Evolutionary conservation across 2,329 filamentous ascomycete species (phyloP), one percentile per base, ranked within the genome.

Genomic region (Monosporascus cannonballus): DNA sequence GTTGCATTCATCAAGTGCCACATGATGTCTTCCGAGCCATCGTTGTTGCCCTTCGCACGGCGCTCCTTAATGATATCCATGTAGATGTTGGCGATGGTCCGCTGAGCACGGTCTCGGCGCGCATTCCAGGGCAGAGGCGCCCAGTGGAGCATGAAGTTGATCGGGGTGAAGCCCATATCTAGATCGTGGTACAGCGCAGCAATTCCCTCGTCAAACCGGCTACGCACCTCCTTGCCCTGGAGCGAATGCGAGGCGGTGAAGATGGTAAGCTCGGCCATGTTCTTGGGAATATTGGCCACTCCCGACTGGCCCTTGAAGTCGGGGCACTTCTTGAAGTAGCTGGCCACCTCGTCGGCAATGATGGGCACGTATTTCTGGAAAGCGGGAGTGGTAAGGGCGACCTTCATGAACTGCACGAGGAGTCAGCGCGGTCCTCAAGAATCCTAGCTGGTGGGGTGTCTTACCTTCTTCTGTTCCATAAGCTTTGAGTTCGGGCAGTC

Each of bases 401-500:
- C 83, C 71, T 92, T 92, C 83, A 91, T 88, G 66, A 92, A 90
- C 86, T 82, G 55, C 49, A 55, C 22, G 47, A 48, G n/a, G 3
- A 22, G 22, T 57, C 39, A 56, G 52, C 17, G 27, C 25, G 4
- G 34, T 24, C 4, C 41, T 46, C 14, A 30, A 27, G 38, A 14
- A 41, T 20, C 18, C 5, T 6, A 36, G 18, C 22, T 14, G 14
- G 11, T 22, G 41, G 4, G 18, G 52, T 14, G 30, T 18, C 72
- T 57, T 69, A 91, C 89, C 83, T 93, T 94, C 78, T 96, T 96
- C 77, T 96, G 90, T 75, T 96, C 90, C 90, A 96, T 95, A 66
- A 96, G 81, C 73, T 95, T 95, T 54, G 89, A 79, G 69, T 95
- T 95, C 42, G 90, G 89, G 73, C 90, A 94, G 69, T 95, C 90